Evolutionary conservation across 176 grass and related monocot species (phyloP).

Genomic region (Secale cereale): DNA sequence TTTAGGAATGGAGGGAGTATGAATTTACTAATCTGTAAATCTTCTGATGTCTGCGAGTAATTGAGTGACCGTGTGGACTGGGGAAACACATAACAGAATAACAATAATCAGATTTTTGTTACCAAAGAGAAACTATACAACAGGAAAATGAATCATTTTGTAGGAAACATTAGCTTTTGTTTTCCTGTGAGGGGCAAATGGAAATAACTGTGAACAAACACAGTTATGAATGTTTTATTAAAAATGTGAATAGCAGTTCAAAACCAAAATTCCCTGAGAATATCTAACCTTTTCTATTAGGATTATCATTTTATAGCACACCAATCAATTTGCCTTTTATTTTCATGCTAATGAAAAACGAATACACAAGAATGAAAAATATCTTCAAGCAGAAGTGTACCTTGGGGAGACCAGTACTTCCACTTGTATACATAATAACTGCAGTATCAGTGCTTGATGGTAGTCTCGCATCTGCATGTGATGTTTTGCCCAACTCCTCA

Average conservation of each 20-base stretch:
- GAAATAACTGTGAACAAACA: background rate
- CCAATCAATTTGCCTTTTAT: background rate
- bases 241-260: background rate
- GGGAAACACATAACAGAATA: background rate
- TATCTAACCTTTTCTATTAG: background rate
- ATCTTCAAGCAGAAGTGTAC: slow-evolving; percentile 26
- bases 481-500: slow-evolving; percentile 61
- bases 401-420: slow-evolving; percentile 92
- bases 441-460: slow-evolving; percentile 70
- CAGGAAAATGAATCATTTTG: background rate
- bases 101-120: background rate
- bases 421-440: slow-evolving; percentile 93
- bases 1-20: too few relatives aligned
- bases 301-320: background rate
- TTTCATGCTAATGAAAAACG: background rate
- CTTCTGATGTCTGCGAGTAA: background rate
- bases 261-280: background rate
- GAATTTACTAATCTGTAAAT: background rate
- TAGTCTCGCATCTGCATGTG: slow-evolving; percentile 46
- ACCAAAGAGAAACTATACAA: background rate
- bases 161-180: background rate
- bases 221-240: background rate
- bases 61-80: background rate
- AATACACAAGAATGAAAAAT: slow-evolving; percentile 13
- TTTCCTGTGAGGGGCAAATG: background rate